A percentile compares a stretch with the other conserved stretches of the same genome.
Conservation (phyloP, 2,329 filamentous ascomycete genomes). For the Pyricularia sp. region DNA sequence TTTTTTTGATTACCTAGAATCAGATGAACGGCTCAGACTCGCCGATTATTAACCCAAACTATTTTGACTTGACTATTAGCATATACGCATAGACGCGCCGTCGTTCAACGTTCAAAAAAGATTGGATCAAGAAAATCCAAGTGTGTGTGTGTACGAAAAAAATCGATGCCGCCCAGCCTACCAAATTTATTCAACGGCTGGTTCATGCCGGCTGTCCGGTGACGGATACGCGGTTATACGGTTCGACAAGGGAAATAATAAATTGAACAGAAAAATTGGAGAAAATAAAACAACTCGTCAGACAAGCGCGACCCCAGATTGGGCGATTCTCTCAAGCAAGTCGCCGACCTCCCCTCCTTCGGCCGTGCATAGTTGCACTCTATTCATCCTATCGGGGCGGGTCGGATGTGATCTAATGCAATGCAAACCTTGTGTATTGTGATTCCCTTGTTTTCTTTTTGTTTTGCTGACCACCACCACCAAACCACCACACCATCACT, state of each 20-base stretch:
- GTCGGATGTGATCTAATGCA: neutral
- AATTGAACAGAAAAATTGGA: neutral
- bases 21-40: neutral
- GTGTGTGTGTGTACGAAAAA: neutral
- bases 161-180: neutral
- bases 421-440: neutral
- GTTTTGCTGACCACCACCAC: neutral
- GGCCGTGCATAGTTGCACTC: neutral
- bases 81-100: neutral
- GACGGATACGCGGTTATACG: neutral
- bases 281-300: neutral
- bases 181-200: neutral
- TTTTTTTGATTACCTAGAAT: neutral
- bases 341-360: too few species aligned
- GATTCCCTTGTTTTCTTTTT: neutral
- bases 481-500: neutral
- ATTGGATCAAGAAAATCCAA: neutral
- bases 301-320: neutral
- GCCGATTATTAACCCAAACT: neutral
- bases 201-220: neutral
- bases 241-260: neutral
- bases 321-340: neutral
- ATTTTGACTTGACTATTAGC: neutral
- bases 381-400: neutral
- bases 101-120: neutral